These are phyloP conservation scores for Phytophthora quininea DNA, from an alignment of 352 stramenopile genomes.

Conservation along the genomic window DNA sequence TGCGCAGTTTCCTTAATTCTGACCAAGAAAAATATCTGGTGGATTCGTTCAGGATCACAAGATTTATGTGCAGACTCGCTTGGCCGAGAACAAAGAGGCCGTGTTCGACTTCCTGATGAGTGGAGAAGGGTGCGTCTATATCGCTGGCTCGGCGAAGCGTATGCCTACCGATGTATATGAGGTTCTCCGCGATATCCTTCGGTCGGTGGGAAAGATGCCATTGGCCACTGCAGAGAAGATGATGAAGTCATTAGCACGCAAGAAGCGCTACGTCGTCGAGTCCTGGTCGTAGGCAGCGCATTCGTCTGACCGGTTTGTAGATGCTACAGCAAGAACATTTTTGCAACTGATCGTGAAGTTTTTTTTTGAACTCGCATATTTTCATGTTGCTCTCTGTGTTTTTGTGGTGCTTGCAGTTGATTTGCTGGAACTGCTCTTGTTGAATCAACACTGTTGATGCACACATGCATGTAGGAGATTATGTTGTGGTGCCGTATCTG, in stretches of 20 bases:
- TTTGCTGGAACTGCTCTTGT: too few species aligned
- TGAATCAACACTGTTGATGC: too few species aligned
- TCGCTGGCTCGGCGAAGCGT: slow-evolving; percentile 90
- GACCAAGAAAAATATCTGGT: not conserved
- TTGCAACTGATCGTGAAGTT: not conserved
- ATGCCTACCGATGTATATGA: slow-evolving; percentile 94
- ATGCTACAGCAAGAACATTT: not conserved
- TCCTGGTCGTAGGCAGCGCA: slow-evolving; percentile 71
- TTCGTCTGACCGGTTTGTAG: not conserved
- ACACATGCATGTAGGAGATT: too few species aligned
- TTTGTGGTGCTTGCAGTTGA: too few species aligned
- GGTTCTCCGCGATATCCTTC: slow-evolving; percentile 86
- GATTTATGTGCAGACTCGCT: slow-evolving; percentile 91
- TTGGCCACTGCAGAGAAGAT: slow-evolving; percentile 67
- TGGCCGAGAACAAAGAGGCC: slow-evolving; percentile 81
- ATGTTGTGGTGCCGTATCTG: too few species aligned
- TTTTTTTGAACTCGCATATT: not conserved
- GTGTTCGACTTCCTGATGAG: slow-evolving; percentile 76
- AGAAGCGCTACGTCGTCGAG: slow-evolving; percentile 87
- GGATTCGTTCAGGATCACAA: slow-evolving; percentile 62
- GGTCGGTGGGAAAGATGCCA: slow-evolving; percentile 72
- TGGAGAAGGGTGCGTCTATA: slow-evolving; percentile 73
- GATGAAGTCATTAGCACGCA: slow-evolving; percentile 76
- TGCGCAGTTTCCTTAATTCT: not conserved
- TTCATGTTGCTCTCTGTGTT: too few species aligned